phyloP scores from a whole-genome alignment of 306 rosid genomes.

The Dryas octopetala region DNA sequence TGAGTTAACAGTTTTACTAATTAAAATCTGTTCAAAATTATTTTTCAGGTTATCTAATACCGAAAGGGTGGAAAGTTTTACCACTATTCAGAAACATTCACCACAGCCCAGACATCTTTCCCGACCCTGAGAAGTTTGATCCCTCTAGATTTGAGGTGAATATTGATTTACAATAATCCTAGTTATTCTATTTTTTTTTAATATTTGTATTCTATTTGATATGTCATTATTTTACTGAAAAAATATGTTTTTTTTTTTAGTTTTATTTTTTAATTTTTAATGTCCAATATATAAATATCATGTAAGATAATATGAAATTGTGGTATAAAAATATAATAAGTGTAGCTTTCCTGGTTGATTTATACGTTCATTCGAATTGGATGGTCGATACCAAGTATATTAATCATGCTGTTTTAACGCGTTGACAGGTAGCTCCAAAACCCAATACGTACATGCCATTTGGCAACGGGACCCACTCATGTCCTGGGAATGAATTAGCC shows the following conservation, averaged over 20 bases:
- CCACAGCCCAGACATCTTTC: constrained; percentile 74
- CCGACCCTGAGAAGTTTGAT: constrained; percentile 81
- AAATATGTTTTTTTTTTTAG: no score
- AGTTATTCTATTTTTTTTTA: not conserved
- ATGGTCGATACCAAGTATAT: constrained; percentile 8
- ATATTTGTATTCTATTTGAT: not conserved
- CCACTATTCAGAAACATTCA: constrained; percentile 96
- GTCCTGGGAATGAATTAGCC: constrained; percentile 97
- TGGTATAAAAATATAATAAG: no score
- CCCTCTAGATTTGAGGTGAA: constrained; percentile 95
- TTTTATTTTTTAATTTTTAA: no score
- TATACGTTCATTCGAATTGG: not conserved
- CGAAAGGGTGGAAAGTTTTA: constrained; percentile 96
- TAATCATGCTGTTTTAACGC: constrained; percentile 21
- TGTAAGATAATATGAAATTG: no score
- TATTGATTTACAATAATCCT: not conserved
- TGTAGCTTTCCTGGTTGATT: not conserved
- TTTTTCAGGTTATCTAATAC: constrained; percentile 72
- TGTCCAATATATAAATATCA: no score
- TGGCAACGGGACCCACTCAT: constrained; percentile 92
- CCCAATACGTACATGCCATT: constrained; percentile 94
- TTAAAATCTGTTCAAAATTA: not conserved
- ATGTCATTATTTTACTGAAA: no score
- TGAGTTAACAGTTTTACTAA: not conserved
- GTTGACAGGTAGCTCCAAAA: constrained; percentile 71